Percentiles rank a stretch among this genome's conserved stretches.
phyloP scores from a whole-genome alignment of 208 protist species.

The Dictyostelium gargantuum region DNA sequence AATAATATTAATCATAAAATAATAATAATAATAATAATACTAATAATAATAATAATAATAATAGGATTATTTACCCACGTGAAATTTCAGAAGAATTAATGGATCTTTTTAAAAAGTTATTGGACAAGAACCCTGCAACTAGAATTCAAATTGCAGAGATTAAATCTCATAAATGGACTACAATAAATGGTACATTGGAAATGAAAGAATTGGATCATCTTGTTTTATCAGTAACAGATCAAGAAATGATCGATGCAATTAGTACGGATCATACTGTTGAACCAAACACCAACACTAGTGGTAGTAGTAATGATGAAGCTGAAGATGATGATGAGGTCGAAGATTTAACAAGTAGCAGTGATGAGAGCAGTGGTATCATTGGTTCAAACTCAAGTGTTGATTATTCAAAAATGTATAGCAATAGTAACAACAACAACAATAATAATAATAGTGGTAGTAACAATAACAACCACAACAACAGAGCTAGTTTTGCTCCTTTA shows the following conservation, averaged over 20 bases:
- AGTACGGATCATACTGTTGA: background rate
- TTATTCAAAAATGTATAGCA: background rate
- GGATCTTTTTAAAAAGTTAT: conserved; percentile 79
- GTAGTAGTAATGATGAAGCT: background rate
- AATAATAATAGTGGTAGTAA: background rate
- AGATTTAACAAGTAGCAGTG: conserved; percentile 11
- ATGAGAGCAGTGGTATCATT: conserved; percentile 39
- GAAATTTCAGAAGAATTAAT: conserved; percentile 76
- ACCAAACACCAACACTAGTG: background rate
- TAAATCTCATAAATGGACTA: conserved; percentile 15
- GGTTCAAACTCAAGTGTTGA: background rate
- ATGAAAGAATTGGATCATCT: conserved; percentile 23
- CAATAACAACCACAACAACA: background rate
- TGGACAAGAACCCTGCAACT: conserved; percentile 82
- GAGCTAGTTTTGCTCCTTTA: too few species aligned
- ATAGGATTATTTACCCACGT: conserved; percentile 74
- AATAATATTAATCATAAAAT: background rate
- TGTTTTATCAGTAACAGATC: background rate
- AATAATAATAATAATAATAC: background rate
- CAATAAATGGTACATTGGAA: background rate
- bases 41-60: too few species aligned
- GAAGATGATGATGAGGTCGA: background rate
- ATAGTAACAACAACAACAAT: background rate
- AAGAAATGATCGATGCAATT: conserved; percentile 4
- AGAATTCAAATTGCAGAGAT: conserved; percentile 74